A percentile compares a stretch with the other conserved stretches of the same genome.
Conservation (phyloP, 176 grass and related monocot genomes). For the Zea luxurians region DNA sequence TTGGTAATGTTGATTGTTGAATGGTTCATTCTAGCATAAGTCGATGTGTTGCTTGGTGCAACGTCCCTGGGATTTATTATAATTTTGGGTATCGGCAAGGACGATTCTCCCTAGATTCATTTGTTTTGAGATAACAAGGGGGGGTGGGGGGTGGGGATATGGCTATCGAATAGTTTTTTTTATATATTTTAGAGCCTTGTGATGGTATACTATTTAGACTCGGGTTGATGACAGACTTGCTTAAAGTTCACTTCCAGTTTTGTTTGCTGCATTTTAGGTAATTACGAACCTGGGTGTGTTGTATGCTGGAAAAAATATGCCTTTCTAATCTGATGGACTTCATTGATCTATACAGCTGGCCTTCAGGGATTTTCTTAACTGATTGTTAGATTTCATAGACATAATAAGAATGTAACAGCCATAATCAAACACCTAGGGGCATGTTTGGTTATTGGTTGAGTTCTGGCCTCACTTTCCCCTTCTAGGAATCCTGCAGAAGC, state of each 20-base stretch:
- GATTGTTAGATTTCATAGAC: neutral
- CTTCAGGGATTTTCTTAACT: neutral
- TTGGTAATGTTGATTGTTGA: too few relatives aligned
- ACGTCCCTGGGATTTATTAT: neutral
- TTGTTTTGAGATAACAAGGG: neutral
- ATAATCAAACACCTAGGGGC: neutral
- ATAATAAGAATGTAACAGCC: neutral
- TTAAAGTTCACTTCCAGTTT: neutral
- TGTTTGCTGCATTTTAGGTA: neutral
- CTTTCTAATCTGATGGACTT: neutral
- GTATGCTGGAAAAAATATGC: neutral
- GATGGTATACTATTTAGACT: neutral
- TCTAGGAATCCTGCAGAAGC: neutral
- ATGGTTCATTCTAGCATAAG: neutral
- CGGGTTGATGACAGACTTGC: neutral
- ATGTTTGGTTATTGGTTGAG: neutral
- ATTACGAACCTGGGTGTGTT: neutral
- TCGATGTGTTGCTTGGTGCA: neutral
- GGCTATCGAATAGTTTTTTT: neutral
- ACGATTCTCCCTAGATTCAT: neutral
- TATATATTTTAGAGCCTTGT: neutral
- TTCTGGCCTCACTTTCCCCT: neutral
- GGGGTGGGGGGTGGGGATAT: neutral
- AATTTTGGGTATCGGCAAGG: neutral
- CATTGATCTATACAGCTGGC: conserved; percentile 6